A percentile compares a stretch with the other conserved stretches of the same genome.
Conservation (phyloP, 2,329 filamentous ascomycete species). For the Ophiosphaerella korrae region DNA sequence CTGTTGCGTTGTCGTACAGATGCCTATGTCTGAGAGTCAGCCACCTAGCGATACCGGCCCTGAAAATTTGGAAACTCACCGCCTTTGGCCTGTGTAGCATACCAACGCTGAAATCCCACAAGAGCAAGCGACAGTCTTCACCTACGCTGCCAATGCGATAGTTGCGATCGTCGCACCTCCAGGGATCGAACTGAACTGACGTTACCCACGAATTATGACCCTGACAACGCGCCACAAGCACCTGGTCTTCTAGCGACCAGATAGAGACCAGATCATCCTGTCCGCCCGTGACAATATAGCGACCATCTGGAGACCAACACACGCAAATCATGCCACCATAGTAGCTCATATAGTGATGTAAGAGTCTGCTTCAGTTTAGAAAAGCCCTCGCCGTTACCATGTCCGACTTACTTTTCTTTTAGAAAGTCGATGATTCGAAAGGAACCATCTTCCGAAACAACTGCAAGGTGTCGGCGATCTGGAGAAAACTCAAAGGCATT, state of each 20-base stretch:
- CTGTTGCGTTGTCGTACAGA: slow-evolving; percentile 63
- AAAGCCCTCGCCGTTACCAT: neutral
- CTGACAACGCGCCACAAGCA: slow-evolving; percentile 88
- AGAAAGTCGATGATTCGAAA: slow-evolving; percentile 91
- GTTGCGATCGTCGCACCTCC: slow-evolving; percentile 93
- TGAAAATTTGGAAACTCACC: slow-evolving; percentile 57
- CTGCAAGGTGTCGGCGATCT: slow-evolving; percentile 82
- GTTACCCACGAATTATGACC: slow-evolving; percentile 97
- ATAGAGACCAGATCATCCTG: slow-evolving; percentile 97
- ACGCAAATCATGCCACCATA: slow-evolving; percentile 93
- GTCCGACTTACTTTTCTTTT: slow-evolving; percentile 74
- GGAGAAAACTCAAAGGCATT: slow-evolving; percentile 93
- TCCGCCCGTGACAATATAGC: slow-evolving; percentile 92
- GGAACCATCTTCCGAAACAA: slow-evolving; percentile 89
- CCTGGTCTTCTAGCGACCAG: slow-evolving; percentile 84
- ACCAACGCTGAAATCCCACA: slow-evolving; percentile 97
- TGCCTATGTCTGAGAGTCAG: slow-evolving; percentile 44
- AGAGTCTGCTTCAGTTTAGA: slow-evolving; percentile 61
- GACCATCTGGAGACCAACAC: slow-evolving; percentile 96
- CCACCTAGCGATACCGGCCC: neutral
- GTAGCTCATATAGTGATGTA: slow-evolving; percentile 87
- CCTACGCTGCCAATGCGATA: slow-evolving; percentile 97
- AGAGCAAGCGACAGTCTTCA: slow-evolving; percentile 84
- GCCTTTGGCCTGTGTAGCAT: slow-evolving; percentile 93
- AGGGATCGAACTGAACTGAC: slow-evolving; percentile 91